Conservation (phyloP, 139 green algal species). For the Volvox africanus region DNA sequence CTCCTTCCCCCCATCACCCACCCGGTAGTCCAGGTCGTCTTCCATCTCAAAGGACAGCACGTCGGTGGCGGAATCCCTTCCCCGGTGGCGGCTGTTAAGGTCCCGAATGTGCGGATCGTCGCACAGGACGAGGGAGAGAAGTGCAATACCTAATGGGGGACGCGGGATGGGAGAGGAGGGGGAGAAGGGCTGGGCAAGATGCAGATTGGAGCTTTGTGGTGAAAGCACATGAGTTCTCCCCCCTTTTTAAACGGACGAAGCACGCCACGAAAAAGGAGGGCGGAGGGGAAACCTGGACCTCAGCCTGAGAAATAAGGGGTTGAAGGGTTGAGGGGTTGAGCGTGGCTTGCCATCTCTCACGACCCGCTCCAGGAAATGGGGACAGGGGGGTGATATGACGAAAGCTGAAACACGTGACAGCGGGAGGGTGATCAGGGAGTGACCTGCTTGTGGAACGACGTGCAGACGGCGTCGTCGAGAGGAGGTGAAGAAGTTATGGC, state of each 20-base stretch:
- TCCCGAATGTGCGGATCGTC: conserved; percentile 85
- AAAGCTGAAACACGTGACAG: too few relatives aligned
- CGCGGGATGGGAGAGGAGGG: not conserved
- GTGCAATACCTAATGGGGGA: conserved; percentile 40
- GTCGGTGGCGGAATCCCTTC: conserved; percentile 88
- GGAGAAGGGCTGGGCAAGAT: not conserved
- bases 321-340: not conserved
- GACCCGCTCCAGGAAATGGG: too few relatives aligned
- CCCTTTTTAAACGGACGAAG: too few relatives aligned
- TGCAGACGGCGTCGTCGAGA: too few relatives aligned
- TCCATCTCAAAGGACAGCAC: conserved; percentile 94
- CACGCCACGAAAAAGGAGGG: too few relatives aligned
- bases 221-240: too few relatives aligned
- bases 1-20: not conserved
- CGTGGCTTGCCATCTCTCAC: not conserved
- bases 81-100: conserved; percentile 85
- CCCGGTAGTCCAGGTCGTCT: conserved; percentile 67
- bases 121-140: conserved; percentile 87
- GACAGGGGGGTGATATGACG: too few relatives aligned
- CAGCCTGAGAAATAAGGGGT: too few relatives aligned
- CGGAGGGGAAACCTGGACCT: too few relatives aligned
- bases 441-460: too few relatives aligned
- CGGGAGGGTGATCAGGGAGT: too few relatives aligned
- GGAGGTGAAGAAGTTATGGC: too few relatives aligned
- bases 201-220: not conserved